phyloP scores from a whole-genome alignment of 2,329 filamentous ascomycete species.

The Aureobasidium mangrovei region DNA sequence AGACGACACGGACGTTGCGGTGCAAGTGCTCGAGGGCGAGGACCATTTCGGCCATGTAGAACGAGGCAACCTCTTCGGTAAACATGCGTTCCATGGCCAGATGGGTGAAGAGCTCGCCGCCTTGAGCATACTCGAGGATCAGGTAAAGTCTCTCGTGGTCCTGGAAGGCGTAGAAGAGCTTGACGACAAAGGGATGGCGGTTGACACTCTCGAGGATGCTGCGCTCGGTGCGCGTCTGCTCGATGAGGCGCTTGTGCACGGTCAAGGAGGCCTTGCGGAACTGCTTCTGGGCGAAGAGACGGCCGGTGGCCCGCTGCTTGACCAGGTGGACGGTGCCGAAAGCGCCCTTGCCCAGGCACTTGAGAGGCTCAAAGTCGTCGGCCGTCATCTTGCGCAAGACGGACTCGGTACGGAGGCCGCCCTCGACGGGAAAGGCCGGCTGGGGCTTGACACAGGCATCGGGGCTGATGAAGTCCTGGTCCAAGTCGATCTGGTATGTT shows the following conservation, averaged over 20 bases:
- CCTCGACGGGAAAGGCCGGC: constrained; percentile 39
- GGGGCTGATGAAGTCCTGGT: constrained; percentile 72
- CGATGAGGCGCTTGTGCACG: constrained; percentile 89
- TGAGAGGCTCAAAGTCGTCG: constrained; percentile 80
- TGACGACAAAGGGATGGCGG: constrained; percentile 93
- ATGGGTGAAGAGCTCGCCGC: constrained; percentile 94
- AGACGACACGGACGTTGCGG: constrained; percentile 84
- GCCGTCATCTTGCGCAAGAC: constrained; percentile 75
- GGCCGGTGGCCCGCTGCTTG: constrained; percentile 77
- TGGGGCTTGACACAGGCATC: constrained; percentile 37
- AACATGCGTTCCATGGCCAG: constrained; percentile 94
- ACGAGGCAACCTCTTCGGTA: constrained; percentile 75
- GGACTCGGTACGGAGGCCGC: constrained; percentile 45
- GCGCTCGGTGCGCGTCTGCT: constrained; percentile 96
- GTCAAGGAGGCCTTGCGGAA: constrained; percentile 95
- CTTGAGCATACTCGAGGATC: constrained; percentile 94
- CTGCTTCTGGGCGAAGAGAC: constrained; percentile 94
- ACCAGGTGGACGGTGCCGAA: constrained; percentile 93
- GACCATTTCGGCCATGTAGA: constrained; percentile 98
- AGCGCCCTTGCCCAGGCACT: constrained; percentile 90
- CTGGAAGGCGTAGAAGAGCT: constrained; percentile 96
- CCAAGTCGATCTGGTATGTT: constrained; percentile 76
- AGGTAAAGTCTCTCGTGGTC: constrained; percentile 96
- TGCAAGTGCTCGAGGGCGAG: constrained; percentile 91
- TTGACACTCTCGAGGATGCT: constrained; percentile 93